Evolutionary conservation across 805 yeast species (phyloP), one percentile per base, ranked within the genome.

Genomic region (Saturnispora halmiae): DNA sequence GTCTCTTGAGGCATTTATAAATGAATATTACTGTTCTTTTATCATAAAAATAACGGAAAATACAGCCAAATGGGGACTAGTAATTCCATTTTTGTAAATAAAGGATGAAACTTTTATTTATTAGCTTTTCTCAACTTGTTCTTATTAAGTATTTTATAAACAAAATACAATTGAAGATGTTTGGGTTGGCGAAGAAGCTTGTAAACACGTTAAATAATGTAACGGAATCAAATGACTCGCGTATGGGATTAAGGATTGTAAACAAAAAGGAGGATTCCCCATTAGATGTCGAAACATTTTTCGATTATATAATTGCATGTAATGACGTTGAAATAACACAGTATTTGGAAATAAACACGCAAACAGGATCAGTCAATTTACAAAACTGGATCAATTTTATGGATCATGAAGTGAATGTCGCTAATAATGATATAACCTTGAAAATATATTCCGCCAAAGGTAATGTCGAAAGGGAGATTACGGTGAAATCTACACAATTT

Each of bases 381-480:
- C 36, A 48, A 2, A 48, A 49, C 10, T 38, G 59, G 34, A 42
- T 58, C 24, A 51, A 49, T 10, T 59, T 45, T 31, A 37, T 59
- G 16, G 40, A 51, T 4, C 50, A 55, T 27, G 61, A 58, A 31
- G 56, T 55, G 55, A 35, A 52, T 41, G 50, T 50, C 9, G 31
- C 44, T 13, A 51, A 49, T 22, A 46, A 53, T 7, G 58, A 56
- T 39, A 45, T 82, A 5, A 61, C 66, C 1, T 64, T 88, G 32
- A 77, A 72, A 37, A 76, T 85, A 2, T 88, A 95, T 95, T 77
- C 75, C 34, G 92, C 94, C 2, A 87, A 87, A 61, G 96, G 96
- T 18, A 87, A 87, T 2, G 54, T 68, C 6, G 52, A 63, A 29
- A 61, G 77, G 47, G 65, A 64, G n/a, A 60, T 71, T 4, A n/a